Conservation (phyloP, 2,329 filamentous ascomycete genomes). For the Exophiala calicioides region DNA sequence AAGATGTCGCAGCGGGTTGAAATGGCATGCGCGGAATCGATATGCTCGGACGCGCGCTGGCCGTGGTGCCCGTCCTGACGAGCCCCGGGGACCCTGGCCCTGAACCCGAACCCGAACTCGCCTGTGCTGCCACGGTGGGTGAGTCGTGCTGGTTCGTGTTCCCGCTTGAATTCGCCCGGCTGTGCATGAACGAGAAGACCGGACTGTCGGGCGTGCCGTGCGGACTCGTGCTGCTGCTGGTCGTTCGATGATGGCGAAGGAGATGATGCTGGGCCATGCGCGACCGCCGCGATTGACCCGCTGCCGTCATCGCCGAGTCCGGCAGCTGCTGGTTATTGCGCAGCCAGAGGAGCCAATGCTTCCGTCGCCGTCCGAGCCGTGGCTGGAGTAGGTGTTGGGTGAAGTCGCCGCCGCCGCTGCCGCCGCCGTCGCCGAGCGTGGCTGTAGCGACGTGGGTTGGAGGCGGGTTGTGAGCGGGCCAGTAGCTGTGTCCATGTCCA, state of each 20-base stretch:
- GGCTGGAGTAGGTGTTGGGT: slow-evolving; percentile 24
- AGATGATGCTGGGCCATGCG: neutral
- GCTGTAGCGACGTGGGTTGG: too few species aligned
- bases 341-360: slow-evolving; percentile 31
- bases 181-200: slow-evolving; percentile 22
- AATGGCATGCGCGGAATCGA: slow-evolving; percentile 18
- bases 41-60: slow-evolving; percentile 1
- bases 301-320: neutral
- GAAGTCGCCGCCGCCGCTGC: slow-evolving; percentile 20
- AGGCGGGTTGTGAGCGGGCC: too few species aligned
- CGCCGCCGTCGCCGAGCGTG: neutral
- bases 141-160: too few species aligned
- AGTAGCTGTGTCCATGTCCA: slow-evolving; percentile 6
- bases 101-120: neutral
- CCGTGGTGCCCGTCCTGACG: neutral
- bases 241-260: neutral
- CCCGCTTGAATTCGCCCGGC: too few species aligned
- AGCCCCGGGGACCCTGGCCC: neutral
- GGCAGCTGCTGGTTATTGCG: slow-evolving; percentile 27
- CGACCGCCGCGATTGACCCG: neutral
- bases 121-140: slow-evolving; percentile 12
- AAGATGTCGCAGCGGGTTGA: slow-evolving; percentile 4
- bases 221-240: slow-evolving; percentile 1
- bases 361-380: slow-evolving; percentile 24
- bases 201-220: slow-evolving; percentile 8